Conservation (phyloP, 805 yeast genomes). For the Kregervanrija fluxuum region DNA sequence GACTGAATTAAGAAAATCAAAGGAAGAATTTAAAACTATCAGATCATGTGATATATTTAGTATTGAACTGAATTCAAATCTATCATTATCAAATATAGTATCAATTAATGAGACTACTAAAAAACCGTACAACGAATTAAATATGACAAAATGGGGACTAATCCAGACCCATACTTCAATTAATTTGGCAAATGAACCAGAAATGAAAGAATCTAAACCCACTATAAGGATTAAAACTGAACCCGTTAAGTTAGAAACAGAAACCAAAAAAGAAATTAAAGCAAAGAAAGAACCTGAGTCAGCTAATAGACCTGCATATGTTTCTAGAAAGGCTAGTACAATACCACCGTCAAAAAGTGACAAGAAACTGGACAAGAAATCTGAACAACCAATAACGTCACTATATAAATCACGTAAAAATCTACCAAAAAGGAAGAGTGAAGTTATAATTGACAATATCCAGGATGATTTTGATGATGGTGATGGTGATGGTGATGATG, state of each 20-base stretch:
- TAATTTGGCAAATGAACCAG: background rate
- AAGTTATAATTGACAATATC: conserved; percentile 3
- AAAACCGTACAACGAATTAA: conserved; percentile 12
- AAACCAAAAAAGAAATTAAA: background rate
- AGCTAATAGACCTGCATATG: conserved; percentile 12
- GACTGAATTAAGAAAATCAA: conserved; percentile 11
- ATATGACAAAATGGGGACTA: conserved; percentile 20
- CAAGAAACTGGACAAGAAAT: conserved; percentile 2
- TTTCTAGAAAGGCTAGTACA: conserved; percentile 11
- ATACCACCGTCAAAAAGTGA: conserved; percentile 10
- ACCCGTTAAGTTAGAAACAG: background rate
- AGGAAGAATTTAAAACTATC: conserved; percentile 11
- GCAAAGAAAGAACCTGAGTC: background rate
- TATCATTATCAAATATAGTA: conserved; percentile 15
- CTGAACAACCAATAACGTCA: no score
- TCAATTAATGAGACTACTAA: conserved; percentile 11
- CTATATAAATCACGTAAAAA: conserved; percentile 1
- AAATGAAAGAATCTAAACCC: background rate
- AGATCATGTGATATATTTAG: conserved; percentile 18
- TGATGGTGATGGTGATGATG: conserved; percentile 1
- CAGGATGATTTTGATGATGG: conserved; percentile 5
- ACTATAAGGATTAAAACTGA: no score
- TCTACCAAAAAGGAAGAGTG: conserved; percentile 8
- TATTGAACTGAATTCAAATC: conserved; percentile 12
- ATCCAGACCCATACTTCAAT: conserved; percentile 13